Base-by-base conservation (phyloP, 164 flowering plant genomes). In the Paratinospora sagittata region DNA sequence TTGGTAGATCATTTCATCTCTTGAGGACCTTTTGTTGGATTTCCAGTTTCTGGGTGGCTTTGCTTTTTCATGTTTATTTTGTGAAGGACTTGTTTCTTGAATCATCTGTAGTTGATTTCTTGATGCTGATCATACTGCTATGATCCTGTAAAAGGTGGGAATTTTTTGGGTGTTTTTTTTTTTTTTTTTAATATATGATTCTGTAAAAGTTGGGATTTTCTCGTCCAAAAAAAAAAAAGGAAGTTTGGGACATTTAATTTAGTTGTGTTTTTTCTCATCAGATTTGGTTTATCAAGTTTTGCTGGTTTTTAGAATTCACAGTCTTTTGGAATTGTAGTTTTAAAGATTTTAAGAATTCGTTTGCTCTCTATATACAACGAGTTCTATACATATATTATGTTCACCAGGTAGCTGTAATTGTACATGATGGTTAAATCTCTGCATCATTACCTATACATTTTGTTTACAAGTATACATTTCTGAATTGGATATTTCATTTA, bases 401-500 rank as follows among this genome's bases (percentile, higher is more conserved):
- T 73, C 63, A 73, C 65, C 68, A 60, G 71, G 62, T 64, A 45
- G 3, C 33, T 36, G 24, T 63, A 16, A 39, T 34, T 47, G 14
- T 63, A 9, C 47, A 55, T 12, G 21, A 58, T 19, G 36, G 47
- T 27, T 75, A 43, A 12, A 11, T 68, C 60, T 34, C 61, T n/a
- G 3, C 43, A 45, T 47, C 45, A 65, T 61, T 16, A 43, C 49
- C 39, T 60, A 60, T 36, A 61, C 26, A 21, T 58, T 14, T 34
- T 23, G 43, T 63, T 16, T 64, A 21, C 66, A 78, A n/a, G 36
- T 72, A 61, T 61, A 70, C 69, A 36, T 30, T 33, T 65, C 57
- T 57, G 66, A 64, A 58, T 24, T 71, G 63, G 27, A 36, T 67
- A 45, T 27, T 30, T 6, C 24, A 55, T 55, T n/a, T n/a, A 23